Base-by-base conservation (phyloP, 495 filamentous ascomycete species). In the Entonaema liquescens region DNA sequence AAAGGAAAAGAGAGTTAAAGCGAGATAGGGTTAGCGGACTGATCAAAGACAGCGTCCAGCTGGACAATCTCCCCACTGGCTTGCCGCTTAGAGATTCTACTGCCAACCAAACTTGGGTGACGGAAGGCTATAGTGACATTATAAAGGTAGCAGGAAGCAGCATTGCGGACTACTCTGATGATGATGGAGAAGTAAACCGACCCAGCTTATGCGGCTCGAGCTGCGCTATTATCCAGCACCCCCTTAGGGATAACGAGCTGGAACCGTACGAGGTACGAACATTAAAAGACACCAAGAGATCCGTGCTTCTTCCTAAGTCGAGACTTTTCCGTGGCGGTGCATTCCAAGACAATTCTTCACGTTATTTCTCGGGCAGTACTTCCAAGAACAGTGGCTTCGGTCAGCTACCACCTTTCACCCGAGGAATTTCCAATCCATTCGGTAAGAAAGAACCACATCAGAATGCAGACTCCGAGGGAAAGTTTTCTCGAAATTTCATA, bases 141-240 rank as follows among this genome's bases (percentile, higher is more conserved):
- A 56, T 56, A 4, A 35, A 56, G 29, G 28, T 31, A 0, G 17
- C 53, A 35, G 53, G 80, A n/a, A 80, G 78, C 64, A 81, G 80
- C 42, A 70, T 82, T 35, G 81, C 80, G 0, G 72, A 79, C 50
- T 78, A 66, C 36, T 82, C 79, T 0, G 79, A 83, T 23, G 62
- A 83, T 17, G 62, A 59, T 23, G 61, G 65, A 25, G 58, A 73
- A 17, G 26, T 8, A 4, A 35, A 36, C 21, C 29, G 23, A 6
- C 47, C 50, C 21, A 60, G 73, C 31, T 50, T 17, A 3, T 74
- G 72, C 40, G 38, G 62, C 21, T 79, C 75, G 2, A 67, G 58
- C 1, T 73, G 76, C 6, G 72, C 61, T 5, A 75, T 81, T n/a
- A 7, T 81, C 3, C 71, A 74, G 28, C 72, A 73, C 33, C 76